Conservation (phyloP, 352 stramenopile species). For the Pythium rhizo-oryzae region DNA sequence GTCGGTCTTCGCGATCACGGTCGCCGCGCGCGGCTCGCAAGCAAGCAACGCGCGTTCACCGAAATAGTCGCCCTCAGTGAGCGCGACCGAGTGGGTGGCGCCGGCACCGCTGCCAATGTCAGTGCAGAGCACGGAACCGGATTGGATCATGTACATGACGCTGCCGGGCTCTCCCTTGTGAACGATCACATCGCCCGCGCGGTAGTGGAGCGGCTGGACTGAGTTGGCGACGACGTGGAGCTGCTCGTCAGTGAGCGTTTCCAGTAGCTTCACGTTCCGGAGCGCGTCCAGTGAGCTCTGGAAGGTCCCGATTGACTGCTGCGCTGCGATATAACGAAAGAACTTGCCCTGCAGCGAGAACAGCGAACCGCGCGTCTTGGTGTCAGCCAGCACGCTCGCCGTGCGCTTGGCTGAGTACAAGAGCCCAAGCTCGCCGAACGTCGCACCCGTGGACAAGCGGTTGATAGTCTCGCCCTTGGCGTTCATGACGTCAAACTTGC, state of each 20-base stretch:
- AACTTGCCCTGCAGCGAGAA: constrained; percentile 52
- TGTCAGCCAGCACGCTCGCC: constrained; percentile 44
- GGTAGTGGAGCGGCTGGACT: constrained; percentile 51
- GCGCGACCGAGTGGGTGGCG: constrained; percentile 36
- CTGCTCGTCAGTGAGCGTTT: constrained; percentile 46
- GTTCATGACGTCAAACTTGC: constrained; percentile 53
- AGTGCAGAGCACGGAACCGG: constrained; percentile 57
- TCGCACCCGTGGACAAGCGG: constrained; percentile 35
- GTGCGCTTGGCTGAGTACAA: constrained; percentile 60
- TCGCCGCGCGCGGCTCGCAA: constrained; percentile 85
- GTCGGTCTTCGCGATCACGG: constrained; percentile 72
- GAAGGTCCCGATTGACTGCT: constrained; percentile 45
- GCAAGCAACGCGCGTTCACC: constrained; percentile 91
- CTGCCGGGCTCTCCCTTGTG: constrained; percentile 72
- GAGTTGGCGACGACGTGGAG: constrained; percentile 45
- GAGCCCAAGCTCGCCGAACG: constrained; percentile 59
- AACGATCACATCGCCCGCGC: constrained; percentile 67
- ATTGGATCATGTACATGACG: constrained; percentile 84
- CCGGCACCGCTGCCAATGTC: constrained; percentile 48
- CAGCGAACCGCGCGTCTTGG: constrained; percentile 38
- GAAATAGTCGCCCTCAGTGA: constrained; percentile 88
- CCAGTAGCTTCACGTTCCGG: constrained; percentile 45
- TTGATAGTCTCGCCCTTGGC: constrained; percentile 48
- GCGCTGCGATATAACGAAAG: constrained; percentile 53
- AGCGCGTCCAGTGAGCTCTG: constrained; percentile 51